Percentiles rank a stretch among this genome's conserved stretches.
Conservation (phyloP, 495 filamentous ascomycete species). For the Aspergillus biplanus region DNA sequence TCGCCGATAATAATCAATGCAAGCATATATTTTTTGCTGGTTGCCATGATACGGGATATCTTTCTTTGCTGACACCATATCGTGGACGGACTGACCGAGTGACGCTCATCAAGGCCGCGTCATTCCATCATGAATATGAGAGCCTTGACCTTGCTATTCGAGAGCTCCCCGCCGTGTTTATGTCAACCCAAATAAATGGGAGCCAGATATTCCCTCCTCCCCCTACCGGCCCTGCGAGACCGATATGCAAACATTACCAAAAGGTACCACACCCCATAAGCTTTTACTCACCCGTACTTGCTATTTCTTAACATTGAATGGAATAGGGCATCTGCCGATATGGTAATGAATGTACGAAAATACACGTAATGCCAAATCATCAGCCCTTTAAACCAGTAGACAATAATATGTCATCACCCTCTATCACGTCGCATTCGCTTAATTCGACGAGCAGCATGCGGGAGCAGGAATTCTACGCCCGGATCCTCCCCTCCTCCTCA, state of each 20-base stretch:
- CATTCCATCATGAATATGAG: constrained; percentile 42
- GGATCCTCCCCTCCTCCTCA: constrained; percentile 26
- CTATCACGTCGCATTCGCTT: constrained; percentile 1
- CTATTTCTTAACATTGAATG: not conserved
- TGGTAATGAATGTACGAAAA: constrained; percentile 43
- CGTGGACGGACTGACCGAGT: constrained; percentile 48
- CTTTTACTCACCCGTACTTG: not conserved
- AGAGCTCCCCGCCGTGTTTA: constrained; percentile 51
- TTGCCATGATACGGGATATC: constrained; percentile 65
- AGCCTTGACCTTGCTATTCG: constrained; percentile 41
- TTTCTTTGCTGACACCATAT: constrained; percentile 58
- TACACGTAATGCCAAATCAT: constrained; percentile 38
- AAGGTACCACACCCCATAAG: constrained; percentile 29
- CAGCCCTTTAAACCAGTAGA: constrained; percentile 27
- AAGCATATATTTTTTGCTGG: constrained; percentile 68
- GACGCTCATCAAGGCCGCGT: constrained; percentile 54
- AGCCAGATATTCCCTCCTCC: constrained; percentile 19
- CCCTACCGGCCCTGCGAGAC: constrained; percentile 26
- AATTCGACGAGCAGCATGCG: constrained; percentile 26
- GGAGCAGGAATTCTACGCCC: constrained; percentile 31
- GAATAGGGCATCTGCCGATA: constrained; percentile 45
- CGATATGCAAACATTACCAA: constrained; percentile 44
- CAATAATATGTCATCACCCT: constrained; percentile 10
- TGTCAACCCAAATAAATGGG: constrained; percentile 33
- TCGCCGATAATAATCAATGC: constrained; percentile 63